Evolutionary conservation across 2,329 filamentous ascomycete species (phyloP), one percentile per base, ranked within the genome.

Genomic region (Colletotrichum horii): DNA sequence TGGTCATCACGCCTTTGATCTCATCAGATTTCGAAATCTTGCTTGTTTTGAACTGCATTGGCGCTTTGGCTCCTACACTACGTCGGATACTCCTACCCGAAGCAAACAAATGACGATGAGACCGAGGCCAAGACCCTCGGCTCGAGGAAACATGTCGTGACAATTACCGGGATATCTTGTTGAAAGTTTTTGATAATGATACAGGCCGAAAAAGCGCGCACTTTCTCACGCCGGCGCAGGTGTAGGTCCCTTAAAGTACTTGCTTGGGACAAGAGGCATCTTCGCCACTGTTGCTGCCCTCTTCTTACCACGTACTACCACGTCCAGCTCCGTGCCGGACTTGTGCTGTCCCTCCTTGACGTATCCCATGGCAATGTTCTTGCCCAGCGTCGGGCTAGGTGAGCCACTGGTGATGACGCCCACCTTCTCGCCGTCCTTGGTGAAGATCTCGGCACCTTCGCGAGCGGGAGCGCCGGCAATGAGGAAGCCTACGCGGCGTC

Each of bases 291-390:
- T 90, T 1, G 93, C 96, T 85, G 92, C 93, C 80, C 95, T 91
- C 82, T 91, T 88, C 86, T 93, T 94, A 24, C 95, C 96, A 69
- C 96, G 89, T 3, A 98, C 93, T 52, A 95, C 84, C 6, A 98
- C 93, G 22, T 93, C 90, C 8, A 98, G 87, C 86, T 96, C 93
- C 1, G 95, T 98, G 14, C 95, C 96, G 36, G 91, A 89, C 89
- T 97, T 97, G 84, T 98, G 95, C 83, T 93, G 86, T 0, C 95
- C 95, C 77, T 94, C 92, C 85, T 92, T 92, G 82, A 98, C 89
- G 82, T 98, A 98, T 0, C 93, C 97, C 97, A 99, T 99, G 72
- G 96, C 96, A 77, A 99, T 96, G 84, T 98, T 98, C 88, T 94
- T 94, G 78, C 93, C 93, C 64, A 98, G 87, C 0, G 94, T 95